Base-by-base conservation (phyloP, 2,329 filamentous ascomycete genomes). In the Plectosphaerella sp. region DNA sequence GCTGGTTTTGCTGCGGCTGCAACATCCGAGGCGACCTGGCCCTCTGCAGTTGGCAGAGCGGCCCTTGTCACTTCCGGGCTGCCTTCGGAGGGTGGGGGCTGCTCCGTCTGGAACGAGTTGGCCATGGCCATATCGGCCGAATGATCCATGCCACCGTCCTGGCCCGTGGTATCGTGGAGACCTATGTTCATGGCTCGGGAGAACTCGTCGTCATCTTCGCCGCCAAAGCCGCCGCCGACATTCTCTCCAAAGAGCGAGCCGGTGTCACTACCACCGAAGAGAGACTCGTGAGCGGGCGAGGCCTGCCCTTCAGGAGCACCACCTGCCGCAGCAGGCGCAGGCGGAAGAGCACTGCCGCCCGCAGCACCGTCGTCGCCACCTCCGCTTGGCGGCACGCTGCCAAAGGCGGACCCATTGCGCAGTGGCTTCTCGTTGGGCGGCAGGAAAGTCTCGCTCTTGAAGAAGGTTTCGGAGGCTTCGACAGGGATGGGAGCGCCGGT, bases 241-340 rank as follows among this genome's bases (percentile, higher is more conserved):
- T 73, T 87, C 59, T 95, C 91, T 2, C 93, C 94, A 65, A 97
- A 99, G 1, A 99, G 76, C 3, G 91, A 96, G 46, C 91, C 91
- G 0, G 81, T 84, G 18, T 85, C 83, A 59, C 90, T 91, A 1
- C 88, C 88, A 11, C 84, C 88, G 63, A 97, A 97, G 0, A 97
- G 75, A 47, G 90, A 96, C 58, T 84, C 80, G 56, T 93, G 88
- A 11, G 85, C 83, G 1, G 87, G 90, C 37, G 85, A 83, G 76
- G 60, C 84, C 75, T 65, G 78, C 66, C 78, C 82, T 62, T 88
- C 84, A 37, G 81, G 81, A 16, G 75, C 75, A 25, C 72, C 72
- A 41, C 70, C 68, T 11, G 65, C 70, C 8, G 64, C 63, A 12
- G 58, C 57, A 16, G 41, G n/a, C 18, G 54, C 52, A 10, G 28